Evolutionary conservation across 352 stramenopile genomes (phyloP).

Genomic region (Pythium aquatile): DNA sequence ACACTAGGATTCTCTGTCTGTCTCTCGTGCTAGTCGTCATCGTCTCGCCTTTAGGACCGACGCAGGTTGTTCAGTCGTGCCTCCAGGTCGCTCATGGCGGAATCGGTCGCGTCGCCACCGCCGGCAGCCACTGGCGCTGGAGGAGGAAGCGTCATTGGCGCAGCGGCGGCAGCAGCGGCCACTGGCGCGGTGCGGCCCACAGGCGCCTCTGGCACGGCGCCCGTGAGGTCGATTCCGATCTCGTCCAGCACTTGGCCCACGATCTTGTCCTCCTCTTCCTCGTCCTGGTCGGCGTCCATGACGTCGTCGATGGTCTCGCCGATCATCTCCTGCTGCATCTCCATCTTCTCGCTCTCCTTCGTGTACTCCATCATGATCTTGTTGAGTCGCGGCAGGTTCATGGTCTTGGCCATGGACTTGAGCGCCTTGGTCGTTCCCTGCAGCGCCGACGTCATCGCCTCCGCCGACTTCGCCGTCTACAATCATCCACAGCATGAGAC

Average conservation of each 20-base stretch:
- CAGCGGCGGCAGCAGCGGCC: slow-evolving; percentile 58
- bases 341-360: slow-evolving; percentile 97
- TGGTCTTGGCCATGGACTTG: slow-evolving; percentile 91
- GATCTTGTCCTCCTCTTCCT: slow-evolving; percentile 96
- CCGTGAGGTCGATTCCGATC: slow-evolving; percentile 94
- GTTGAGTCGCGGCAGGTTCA: slow-evolving; percentile 95
- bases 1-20: not conserved
- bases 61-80: slow-evolving; percentile 96
- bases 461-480: slow-evolving; percentile 95
- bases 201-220: slow-evolving; percentile 90
- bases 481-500: slow-evolving; percentile 20
- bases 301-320: slow-evolving; percentile 97
- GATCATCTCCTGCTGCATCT: slow-evolving; percentile 98
- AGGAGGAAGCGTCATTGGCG: slow-evolving; percentile 38
- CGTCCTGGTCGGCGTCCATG: slow-evolving; percentile 93
- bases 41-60: slow-evolving; percentile 42
- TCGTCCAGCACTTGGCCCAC: slow-evolving; percentile 97
- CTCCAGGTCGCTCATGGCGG: slow-evolving; percentile 95
- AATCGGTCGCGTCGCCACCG: slow-evolving; percentile 30
- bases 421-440: slow-evolving; percentile 83
- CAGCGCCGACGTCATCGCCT: slow-evolving; percentile 92
- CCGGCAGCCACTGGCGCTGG: slow-evolving; percentile 56
- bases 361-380: slow-evolving; percentile 99
- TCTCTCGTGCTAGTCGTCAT: not conserved
- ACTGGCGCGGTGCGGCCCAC: slow-evolving; percentile 41